These are phyloP conservation scores for Salvia splendens DNA, from an alignment of 257 asterid genomes.

Conservation along the genomic window DNA sequence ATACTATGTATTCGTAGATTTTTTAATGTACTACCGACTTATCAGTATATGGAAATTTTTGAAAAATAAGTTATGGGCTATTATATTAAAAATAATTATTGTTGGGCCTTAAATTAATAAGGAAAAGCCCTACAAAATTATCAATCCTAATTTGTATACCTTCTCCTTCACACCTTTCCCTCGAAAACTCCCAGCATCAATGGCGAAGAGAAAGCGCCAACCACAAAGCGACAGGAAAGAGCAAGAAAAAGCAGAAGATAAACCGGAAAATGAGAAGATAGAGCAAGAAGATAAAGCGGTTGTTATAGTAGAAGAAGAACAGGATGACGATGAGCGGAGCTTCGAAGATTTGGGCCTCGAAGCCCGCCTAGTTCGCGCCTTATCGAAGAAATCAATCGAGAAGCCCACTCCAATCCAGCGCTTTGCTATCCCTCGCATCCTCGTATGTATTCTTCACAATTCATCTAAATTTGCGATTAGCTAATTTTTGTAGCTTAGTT, in stretches of 20 bases:
- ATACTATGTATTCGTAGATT: no score
- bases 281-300: conserved; percentile 28
- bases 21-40: no score
- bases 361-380: conserved; percentile 75
- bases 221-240: conserved; percentile 17
- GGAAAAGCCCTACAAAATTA: no score
- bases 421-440: conserved; percentile 80
- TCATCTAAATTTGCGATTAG: conserved; percentile 6
- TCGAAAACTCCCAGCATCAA: conserved; percentile 11
- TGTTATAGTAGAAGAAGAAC: conserved; percentile 29
- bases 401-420: conserved; percentile 87
- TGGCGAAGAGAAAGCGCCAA: conserved; percentile 39
- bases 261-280: conserved; percentile 24
- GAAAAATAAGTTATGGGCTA: no score
- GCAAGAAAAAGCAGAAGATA: conserved; percentile 27
- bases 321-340: conserved; percentile 49
- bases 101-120: no score
- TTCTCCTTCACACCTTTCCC: neutral
- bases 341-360: conserved; percentile 88
- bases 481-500: neutral
- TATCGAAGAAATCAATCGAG: conserved; percentile 61
- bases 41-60: no score
- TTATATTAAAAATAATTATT: no score
- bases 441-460: conserved; percentile 38
- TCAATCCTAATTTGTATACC: no score